Evolutionary conservation across 208 protist genomes (phyloP), one percentile per base, ranked within the genome.

Genomic region (Leptomonas pyrrhocoris): DNA sequence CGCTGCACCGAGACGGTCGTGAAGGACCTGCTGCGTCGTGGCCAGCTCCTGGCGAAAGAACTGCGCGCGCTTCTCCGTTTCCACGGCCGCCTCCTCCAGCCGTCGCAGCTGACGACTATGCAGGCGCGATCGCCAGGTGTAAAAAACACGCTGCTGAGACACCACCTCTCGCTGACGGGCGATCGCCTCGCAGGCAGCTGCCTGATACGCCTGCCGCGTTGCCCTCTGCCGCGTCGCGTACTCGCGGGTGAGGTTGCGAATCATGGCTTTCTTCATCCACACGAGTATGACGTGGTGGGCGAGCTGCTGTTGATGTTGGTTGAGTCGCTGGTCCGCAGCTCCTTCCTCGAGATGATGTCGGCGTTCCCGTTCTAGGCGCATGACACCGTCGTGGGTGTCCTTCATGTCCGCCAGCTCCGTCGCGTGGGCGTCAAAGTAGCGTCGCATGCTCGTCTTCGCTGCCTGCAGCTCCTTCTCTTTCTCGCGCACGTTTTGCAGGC

Each of bases 371-470:
- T 79, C 73, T 1, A 80, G 53, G 18, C 42, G 61, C 6, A 84
- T 8, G 2, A 12, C 61, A 2, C 57, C 64, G 38, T 67, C 62
- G 62, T 78, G 59, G 2, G 51, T 63, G 28, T 77, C 79, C 19
- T 42, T 64, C 30, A 64, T 60, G 27, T 72, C 74, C 11, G 48
- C 68, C 55, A 81, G 53, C n/a, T 72, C 58, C 18, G 56, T 70
- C 15, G 60, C 60, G 53, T 87, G 85, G 0, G 67, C 62, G n/a
- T 87, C 73, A 6, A 90, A 80, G 76, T 90, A 90, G 2, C 85
- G 85, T 54, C 72, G 77, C 81, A 90, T 85, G 40, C 71, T 77
- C 53, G 72, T 79, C 68, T 85, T 85, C 19, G 77, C 73, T 0
- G 76, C 73, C 28, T 73, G 54, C 43, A 90, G 51, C 40, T 76